A percentile compares a stretch with the other conserved stretches of the same genome.
Evolutionary conservation across 2,329 filamentous ascomycete species (phyloP).

Genomic region (Xylariomycetidae sp.): DNA sequence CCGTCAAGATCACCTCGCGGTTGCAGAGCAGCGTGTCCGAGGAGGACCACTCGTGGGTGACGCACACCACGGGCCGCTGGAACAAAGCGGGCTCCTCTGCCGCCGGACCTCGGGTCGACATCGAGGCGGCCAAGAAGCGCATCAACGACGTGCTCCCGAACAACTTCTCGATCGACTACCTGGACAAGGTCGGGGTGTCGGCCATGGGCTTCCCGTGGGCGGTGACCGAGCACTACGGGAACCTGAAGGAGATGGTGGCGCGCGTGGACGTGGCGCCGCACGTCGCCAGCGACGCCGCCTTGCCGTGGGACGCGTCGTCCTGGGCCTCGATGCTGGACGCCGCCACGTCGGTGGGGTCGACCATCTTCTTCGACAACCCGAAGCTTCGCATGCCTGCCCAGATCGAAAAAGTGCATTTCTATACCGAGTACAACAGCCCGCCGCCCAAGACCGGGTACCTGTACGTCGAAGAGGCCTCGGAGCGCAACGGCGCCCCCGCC

Average conservation of each 20-base stretch:
- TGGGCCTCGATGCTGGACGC: constrained; percentile 33
- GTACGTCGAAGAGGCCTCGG: constrained; percentile 24
- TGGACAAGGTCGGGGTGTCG: constrained; percentile 32
- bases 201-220: constrained; percentile 36
- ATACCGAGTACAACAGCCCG: constrained; percentile 13
- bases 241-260: constrained; percentile 33
- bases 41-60: constrained; percentile 23
- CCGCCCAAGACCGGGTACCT: constrained; percentile 30
- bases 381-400: constrained; percentile 28
- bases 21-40: constrained; percentile 10
- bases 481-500: constrained; percentile 17
- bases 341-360: constrained; percentile 35
- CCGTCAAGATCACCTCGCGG: constrained; percentile 28
- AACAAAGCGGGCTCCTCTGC: background rate
- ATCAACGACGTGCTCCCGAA: constrained; percentile 21
- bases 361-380: constrained; percentile 31
- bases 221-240: constrained; percentile 32
- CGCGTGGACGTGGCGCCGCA: constrained; percentile 29
- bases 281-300: constrained; percentile 22
- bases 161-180: constrained; percentile 32
- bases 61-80: constrained; percentile 24
- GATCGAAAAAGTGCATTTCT: constrained; percentile 6
- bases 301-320: constrained; percentile 5
- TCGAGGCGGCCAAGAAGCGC: constrained; percentile 21
- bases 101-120: constrained; percentile 13